Conservation (phyloP, 1,284 basidiomycete genomes). For the Papiliotrema laurentii region DNA sequence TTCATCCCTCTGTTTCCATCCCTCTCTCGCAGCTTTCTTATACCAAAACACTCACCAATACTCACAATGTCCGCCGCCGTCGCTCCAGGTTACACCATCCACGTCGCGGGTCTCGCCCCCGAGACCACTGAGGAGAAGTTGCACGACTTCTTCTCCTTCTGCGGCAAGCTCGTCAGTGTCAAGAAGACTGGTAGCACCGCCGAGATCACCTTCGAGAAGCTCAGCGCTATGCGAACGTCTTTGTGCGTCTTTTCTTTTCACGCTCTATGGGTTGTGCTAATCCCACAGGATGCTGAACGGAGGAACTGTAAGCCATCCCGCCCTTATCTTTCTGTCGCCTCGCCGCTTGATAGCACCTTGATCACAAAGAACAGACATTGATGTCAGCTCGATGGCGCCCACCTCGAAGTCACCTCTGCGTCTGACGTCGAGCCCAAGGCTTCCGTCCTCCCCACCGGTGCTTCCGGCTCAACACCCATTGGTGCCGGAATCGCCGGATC, state of each 20-base stretch:
- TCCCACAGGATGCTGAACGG: constrained; percentile 43
- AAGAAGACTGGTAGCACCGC: constrained; percentile 44
- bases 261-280: too few species aligned
- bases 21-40: not conserved
- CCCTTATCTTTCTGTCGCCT: not conserved
- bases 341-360: not conserved
- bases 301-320: constrained; percentile 39
- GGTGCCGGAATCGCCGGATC: constrained; percentile 20
- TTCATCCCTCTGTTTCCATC: not conserved
- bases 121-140: constrained; percentile 48
- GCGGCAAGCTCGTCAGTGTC: constrained; percentile 45
- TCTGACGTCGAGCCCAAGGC: constrained; percentile 34
- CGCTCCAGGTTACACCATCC: constrained; percentile 35
- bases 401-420: constrained; percentile 47
- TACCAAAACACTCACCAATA: not conserved
- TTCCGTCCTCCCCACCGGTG: constrained; percentile 32
- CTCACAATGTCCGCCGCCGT: constrained; percentile 8
- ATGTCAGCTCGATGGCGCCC: constrained; percentile 46
- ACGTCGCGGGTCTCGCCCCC: constrained; percentile 47
- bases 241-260: constrained; percentile 26
- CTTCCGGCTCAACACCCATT: constrained; percentile 38
- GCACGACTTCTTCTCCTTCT: constrained; percentile 49
- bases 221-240: constrained; percentile 47
- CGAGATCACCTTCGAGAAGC: constrained; percentile 49
- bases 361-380: constrained; percentile 1